Conservation (phyloP, 805 yeast species). For the Debaryomyces maramus region DNA sequence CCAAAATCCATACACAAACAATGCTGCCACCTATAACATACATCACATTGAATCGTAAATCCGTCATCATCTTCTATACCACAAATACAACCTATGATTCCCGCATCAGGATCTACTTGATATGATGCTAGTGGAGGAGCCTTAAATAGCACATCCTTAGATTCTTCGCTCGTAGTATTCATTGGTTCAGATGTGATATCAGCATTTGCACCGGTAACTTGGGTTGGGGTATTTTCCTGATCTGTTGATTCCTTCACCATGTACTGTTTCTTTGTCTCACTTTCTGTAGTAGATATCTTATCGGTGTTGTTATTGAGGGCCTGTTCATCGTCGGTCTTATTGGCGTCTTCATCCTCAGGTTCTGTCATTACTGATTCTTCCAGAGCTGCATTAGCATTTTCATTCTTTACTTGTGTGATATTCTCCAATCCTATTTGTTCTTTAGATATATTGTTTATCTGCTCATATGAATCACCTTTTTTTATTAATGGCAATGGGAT, state of each 20-base stretch:
- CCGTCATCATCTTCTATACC: conserved; percentile 88
- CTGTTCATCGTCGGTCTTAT: conserved; percentile 24
- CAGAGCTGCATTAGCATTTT: background rate
- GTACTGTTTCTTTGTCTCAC: background rate
- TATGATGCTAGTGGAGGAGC: conserved; percentile 45
- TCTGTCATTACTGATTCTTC: conserved; percentile 10
- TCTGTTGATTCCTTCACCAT: background rate
- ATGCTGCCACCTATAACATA: conserved; percentile 93
- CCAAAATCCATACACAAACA: conserved; percentile 83
- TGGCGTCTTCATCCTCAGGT: conserved; percentile 20
- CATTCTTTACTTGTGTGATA: conserved; percentile 2
- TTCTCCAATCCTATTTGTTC: background rate
- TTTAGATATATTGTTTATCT: too few species aligned
- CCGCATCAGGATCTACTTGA: conserved; percentile 78
- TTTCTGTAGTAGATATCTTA: too few species aligned
- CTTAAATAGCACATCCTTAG: background rate
- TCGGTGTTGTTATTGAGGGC: too few species aligned
- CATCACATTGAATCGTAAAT: conserved; percentile 90
- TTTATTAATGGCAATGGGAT: conserved; percentile 58
- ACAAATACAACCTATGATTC: conserved; percentile 87
- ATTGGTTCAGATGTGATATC: background rate
- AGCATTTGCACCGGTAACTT: background rate
- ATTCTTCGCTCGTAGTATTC: conserved; percentile 10
- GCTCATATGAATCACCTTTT: too few species aligned
- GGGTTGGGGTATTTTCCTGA: background rate